Conservation (phyloP, 257 asterid genomes). For the Fraxinus quadrangulata region DNA sequence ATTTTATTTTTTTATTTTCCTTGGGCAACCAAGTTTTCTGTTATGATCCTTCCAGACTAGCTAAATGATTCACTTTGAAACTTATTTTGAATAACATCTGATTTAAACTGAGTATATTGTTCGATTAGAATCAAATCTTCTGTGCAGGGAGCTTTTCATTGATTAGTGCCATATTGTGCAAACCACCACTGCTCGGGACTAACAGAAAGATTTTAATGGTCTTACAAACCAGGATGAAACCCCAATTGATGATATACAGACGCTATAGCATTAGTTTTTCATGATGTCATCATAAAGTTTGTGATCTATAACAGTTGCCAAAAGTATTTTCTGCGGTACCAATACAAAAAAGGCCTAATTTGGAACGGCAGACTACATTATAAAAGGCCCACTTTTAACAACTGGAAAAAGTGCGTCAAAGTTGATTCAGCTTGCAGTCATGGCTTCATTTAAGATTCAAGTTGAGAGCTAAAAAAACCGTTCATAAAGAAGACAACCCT, state of each 20-base stretch:
- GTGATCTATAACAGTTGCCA: background rate
- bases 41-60: background rate
- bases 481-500: conserved; percentile 17
- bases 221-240: background rate
- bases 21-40: background rate
- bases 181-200: background rate
- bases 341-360: conserved; percentile 12
- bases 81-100: background rate
- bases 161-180: background rate
- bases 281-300: background rate
- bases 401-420: conserved; percentile 18
- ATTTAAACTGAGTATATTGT: background rate
- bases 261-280: background rate
- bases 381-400: conserved; percentile 7
- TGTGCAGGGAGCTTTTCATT: background rate
- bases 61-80: background rate
- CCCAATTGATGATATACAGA: background rate
- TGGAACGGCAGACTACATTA: background rate
- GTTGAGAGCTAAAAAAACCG: conserved; percentile 24
- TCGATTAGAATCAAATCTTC: background rate
- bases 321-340: background rate
- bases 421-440: conserved; percentile 16
- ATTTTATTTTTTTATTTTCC: background rate
- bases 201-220: background rate
- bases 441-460: conserved; percentile 18